Percentiles rank a stretch among this genome's conserved stretches.
These are phyloP conservation scores for Ceratobasidium sp. DNA, from an alignment of 1,284 basidiomycete species.

Conservation along the genomic window DNA sequence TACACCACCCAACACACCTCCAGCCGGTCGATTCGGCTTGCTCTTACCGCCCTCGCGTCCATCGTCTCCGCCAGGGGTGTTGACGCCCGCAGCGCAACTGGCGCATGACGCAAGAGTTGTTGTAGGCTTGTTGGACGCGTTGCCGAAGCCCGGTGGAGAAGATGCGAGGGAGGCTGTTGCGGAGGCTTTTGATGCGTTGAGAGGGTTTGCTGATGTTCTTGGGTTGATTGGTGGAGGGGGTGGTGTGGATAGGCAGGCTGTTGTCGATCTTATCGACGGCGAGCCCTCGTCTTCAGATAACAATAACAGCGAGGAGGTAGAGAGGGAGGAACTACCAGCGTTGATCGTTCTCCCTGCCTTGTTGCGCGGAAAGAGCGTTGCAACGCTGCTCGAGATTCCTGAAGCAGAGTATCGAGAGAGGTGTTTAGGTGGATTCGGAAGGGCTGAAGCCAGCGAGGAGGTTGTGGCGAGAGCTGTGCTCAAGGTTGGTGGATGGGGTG, in stretches of 20 bases:
- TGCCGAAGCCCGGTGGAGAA: slow-evolving; percentile 71
- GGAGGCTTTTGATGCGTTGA: slow-evolving; percentile 76
- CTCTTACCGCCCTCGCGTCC: slow-evolving; percentile 73
- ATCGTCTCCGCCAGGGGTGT: slow-evolving; percentile 63
- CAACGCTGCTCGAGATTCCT: slow-evolving; percentile 68
- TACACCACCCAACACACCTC: slow-evolving; percentile 71
- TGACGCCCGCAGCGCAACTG: slow-evolving; percentile 30
- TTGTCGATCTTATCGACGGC: slow-evolving; percentile 59
- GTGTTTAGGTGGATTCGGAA: slow-evolving; percentile 77
- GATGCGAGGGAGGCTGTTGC: slow-evolving; percentile 80
- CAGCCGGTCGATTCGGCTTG: slow-evolving; percentile 66
- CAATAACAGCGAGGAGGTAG: slow-evolving; percentile 42
- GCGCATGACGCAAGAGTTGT: slow-evolving; percentile 30
- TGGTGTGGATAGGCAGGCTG: slow-evolving; percentile 61
- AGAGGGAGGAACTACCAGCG: slow-evolving; percentile 68
- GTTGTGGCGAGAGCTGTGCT: slow-evolving; percentile 63
- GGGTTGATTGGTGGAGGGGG: slow-evolving; percentile 62
- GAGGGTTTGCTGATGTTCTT: slow-evolving; percentile 55
- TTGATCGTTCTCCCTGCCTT: slow-evolving; percentile 77
- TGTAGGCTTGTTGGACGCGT: slow-evolving; percentile 62
- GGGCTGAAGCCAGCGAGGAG: slow-evolving; percentile 77
- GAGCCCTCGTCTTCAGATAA: slow-evolving; percentile 53
- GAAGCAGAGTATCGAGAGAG: slow-evolving; percentile 74
- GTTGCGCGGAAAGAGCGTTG: slow-evolving; percentile 61
- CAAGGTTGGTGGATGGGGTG: not conserved